Percentiles rank a stretch among this genome's conserved stretches.
phyloP scores from a whole-genome alignment of 208 protist species.

The Trichomonas tenax region DNA sequence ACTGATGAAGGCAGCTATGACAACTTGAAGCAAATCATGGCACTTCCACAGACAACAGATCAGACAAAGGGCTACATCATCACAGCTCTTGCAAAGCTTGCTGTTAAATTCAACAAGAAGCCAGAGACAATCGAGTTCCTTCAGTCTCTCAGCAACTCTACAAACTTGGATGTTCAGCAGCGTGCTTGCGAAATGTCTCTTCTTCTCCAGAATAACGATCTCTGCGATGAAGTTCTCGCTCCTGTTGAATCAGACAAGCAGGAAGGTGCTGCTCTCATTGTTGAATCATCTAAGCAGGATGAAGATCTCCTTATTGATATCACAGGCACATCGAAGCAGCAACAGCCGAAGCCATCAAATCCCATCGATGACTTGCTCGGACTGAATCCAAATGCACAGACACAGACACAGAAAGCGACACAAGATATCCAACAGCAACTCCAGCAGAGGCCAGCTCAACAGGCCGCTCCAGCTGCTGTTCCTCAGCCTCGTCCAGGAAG shows the following conservation, averaged over 20 bases:
- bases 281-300: background rate
- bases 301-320: background rate
- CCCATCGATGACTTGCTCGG: background rate
- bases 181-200: background rate
- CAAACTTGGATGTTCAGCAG: background rate
- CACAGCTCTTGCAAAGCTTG: background rate
- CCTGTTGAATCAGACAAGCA: background rate
- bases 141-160: background rate
- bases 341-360: background rate
- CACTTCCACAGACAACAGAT: background rate
- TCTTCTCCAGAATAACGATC: background rate
- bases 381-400: background rate
- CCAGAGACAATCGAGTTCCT: background rate
- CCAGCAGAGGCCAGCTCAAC: background rate
- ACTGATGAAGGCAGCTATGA: background rate
- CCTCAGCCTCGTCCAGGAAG: background rate
- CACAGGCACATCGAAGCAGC: background rate
- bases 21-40: background rate
- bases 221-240: background rate
- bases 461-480: background rate
- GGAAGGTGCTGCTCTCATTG: background rate
- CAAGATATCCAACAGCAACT: background rate
- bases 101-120: background rate
- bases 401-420: background rate
- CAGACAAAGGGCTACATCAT: background rate